Percentiles rank a stretch among this genome's conserved stretches.
Conservation (phyloP, 2,329 filamentous ascomycete genomes). For the Tolypocladium nubicola region DNA sequence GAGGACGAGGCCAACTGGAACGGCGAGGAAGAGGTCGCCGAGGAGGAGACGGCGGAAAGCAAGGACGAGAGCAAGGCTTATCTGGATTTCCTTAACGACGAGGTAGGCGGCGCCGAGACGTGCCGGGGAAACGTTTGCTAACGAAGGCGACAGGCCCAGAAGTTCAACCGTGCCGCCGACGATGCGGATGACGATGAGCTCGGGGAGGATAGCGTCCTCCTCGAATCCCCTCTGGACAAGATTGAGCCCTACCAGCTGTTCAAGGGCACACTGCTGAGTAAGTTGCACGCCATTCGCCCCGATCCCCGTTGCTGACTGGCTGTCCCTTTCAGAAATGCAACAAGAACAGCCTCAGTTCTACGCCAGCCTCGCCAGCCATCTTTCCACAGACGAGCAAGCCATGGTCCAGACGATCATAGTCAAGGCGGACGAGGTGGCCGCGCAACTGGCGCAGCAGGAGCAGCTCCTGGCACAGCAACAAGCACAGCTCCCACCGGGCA, state of each 20-base stretch:
- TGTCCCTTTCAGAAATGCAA: constrained; percentile 57
- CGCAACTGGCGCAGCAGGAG: constrained; percentile 9
- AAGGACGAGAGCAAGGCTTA: constrained; percentile 92
- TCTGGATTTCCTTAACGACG: constrained; percentile 89
- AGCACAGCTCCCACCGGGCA: constrained; percentile 1
- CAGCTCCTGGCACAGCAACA: constrained; percentile 18
- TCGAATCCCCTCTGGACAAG: constrained; percentile 92
- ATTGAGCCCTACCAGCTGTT: constrained; percentile 91
- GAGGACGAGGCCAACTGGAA: constrained; percentile 78
- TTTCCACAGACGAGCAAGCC: constrained; percentile 70
- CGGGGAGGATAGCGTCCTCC: constrained; percentile 80
- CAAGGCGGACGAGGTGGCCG: constrained; percentile 35
- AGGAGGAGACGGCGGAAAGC: constrained; percentile 54
- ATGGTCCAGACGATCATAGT: constrained; percentile 73
- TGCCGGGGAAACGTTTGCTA: background rate
- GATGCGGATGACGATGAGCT: constrained; percentile 78
- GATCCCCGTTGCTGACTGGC: background rate
- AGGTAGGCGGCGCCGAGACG: constrained; percentile 37
- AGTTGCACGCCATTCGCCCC: constrained; percentile 24
- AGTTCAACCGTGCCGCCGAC: constrained; percentile 61
- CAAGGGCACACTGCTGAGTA: constrained; percentile 72
- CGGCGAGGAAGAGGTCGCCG: constrained; percentile 59
- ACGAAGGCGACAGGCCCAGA: constrained; percentile 51
- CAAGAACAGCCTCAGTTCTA: constrained; percentile 87
- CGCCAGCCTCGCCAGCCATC: constrained; percentile 63